A percentile compares a stretch with the other conserved stretches of the same genome.
Conservation (phyloP, 108 stramenopile genomes). For the Craspedostauros australis region DNA sequence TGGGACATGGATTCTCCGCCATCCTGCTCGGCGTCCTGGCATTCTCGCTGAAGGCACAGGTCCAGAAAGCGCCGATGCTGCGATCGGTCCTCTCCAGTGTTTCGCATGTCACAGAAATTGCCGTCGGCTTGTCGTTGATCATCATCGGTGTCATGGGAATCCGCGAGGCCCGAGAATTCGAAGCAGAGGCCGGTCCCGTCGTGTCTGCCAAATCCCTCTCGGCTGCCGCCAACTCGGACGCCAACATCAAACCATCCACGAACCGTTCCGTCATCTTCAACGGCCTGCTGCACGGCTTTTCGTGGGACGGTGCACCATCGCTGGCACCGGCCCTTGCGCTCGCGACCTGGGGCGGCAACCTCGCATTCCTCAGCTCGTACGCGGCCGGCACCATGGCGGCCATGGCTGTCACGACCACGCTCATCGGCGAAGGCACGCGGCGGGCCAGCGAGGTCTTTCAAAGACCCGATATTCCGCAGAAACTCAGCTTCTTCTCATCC, state of each 20-base stretch:
- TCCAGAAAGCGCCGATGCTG: constrained; percentile 16
- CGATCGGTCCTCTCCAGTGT: constrained; percentile 16
- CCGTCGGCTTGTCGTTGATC: constrained; percentile 85
- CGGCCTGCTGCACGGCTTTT: constrained; percentile 92
- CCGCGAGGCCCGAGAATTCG: constrained; percentile 78
- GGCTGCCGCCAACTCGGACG: constrained; percentile 30
- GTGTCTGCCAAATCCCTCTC: constrained; percentile 39
- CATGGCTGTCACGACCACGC: constrained; percentile 77
- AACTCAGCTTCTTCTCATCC: constrained; percentile 67
- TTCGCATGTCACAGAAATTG: constrained; percentile 69
- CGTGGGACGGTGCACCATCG: constrained; percentile 94
- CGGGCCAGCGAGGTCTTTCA: constrained; percentile 68
- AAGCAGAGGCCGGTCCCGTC: constrained; percentile 25
- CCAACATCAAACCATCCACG: constrained; percentile 14
- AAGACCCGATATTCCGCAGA: constrained; percentile 83
- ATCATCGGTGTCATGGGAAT: constrained; percentile 91
- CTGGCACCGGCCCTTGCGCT: constrained; percentile 91
- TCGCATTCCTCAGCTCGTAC: constrained; percentile 88
- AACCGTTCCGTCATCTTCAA: constrained; percentile 92
- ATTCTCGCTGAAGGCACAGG: constrained; percentile 73
- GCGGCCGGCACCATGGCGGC: constrained; percentile 88
- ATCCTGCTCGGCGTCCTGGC: constrained; percentile 78
- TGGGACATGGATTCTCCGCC: constrained; percentile 93
- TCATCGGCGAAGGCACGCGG: constrained; percentile 85
- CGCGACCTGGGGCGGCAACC: constrained; percentile 76